Evolutionary conservation across 345 rosid genomes (phyloP).

Genomic region (Bruguiera parviflora): DNA sequence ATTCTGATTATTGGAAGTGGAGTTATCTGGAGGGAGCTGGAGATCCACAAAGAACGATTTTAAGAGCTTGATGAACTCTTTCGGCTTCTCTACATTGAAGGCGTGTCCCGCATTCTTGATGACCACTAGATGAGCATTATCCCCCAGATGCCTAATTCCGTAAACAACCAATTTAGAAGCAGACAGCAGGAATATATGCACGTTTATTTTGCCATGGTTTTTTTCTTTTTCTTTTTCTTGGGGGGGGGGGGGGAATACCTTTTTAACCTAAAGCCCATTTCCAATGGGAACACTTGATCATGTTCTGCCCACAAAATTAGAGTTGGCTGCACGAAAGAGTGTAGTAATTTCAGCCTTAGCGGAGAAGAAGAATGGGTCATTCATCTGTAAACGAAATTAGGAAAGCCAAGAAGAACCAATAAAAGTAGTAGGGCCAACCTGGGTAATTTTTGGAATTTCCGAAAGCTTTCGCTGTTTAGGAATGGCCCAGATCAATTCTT

Average conservation of each 20-base stretch:
- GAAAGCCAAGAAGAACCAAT: too few relatives aligned
- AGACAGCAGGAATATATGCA: too few relatives aligned
- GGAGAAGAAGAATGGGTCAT: background rate
- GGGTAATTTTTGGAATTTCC: constrained; percentile 48
- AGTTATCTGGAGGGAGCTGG: constrained; percentile 14
- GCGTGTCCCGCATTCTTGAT: constrained; percentile 68
- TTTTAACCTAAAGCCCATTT: constrained; percentile 61
- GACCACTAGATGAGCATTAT: constrained; percentile 46
- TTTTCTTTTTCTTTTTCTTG: too few relatives aligned
- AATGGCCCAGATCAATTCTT: constrained; percentile 48
- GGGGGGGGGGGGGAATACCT: constrained; percentile 20
- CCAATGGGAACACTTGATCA: constrained; percentile 66
- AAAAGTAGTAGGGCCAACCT: constrained; percentile 28
- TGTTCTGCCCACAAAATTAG: constrained; percentile 78
- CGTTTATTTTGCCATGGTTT: too few relatives aligned
- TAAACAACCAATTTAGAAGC: background rate
- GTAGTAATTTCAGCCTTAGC: background rate
- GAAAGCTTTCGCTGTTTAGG: constrained; percentile 51
- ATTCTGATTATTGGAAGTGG: too few relatives aligned
- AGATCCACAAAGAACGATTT: constrained; percentile 47
- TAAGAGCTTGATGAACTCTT: constrained; percentile 39
- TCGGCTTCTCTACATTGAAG: constrained; percentile 52
- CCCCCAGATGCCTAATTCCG: constrained; percentile 50
- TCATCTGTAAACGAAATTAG: background rate
- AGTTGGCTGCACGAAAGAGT: constrained; percentile 45